These are phyloP conservation scores for Aspergillus hiratsukae DNA, from an alignment of 2,329 filamentous ascomycete species.

Conservation along the genomic window DNA sequence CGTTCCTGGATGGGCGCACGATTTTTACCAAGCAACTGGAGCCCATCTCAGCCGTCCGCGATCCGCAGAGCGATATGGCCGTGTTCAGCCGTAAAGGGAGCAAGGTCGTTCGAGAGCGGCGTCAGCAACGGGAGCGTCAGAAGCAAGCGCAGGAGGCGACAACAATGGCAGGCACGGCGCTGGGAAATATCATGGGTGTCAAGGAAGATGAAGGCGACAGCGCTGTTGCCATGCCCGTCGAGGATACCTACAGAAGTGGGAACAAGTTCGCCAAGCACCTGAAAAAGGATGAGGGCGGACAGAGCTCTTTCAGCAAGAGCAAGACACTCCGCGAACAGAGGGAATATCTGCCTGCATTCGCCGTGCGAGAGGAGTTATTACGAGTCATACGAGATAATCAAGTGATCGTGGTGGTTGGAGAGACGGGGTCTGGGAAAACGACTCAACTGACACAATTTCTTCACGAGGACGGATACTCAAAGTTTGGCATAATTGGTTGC, in stretches of 20 bases:
- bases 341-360: slow-evolving; percentile 91
- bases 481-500: slow-evolving; percentile 85
- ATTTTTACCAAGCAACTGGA: slow-evolving; percentile 98
- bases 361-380: slow-evolving; percentile 86
- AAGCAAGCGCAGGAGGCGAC: slow-evolving; percentile 94
- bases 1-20: slow-evolving; percentile 89
- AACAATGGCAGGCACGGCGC: slow-evolving; percentile 80
- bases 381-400: slow-evolving; percentile 94
- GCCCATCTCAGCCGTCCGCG: slow-evolving; percentile 85
- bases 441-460: slow-evolving; percentile 96
- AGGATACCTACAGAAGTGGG: slow-evolving; percentile 62
- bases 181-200: slow-evolving; percentile 93
- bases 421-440: slow-evolving; percentile 96
- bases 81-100: slow-evolving; percentile 96
- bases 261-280: slow-evolving; percentile 87
- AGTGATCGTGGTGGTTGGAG: slow-evolving; percentile 92
- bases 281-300: slow-evolving; percentile 75
- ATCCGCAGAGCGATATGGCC: slow-evolving; percentile 97
- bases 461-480: slow-evolving; percentile 89
- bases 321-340: slow-evolving; percentile 88
- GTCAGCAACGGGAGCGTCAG: slow-evolving; percentile 88
- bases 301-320: slow-evolving; percentile 88
- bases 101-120: slow-evolving; percentile 81
- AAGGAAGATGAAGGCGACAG: slow-evolving; percentile 88
- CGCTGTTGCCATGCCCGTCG: slow-evolving; percentile 69